Conservation (phyloP, 2,329 filamentous ascomycete species). For the Exophiala spinifera region DNA sequence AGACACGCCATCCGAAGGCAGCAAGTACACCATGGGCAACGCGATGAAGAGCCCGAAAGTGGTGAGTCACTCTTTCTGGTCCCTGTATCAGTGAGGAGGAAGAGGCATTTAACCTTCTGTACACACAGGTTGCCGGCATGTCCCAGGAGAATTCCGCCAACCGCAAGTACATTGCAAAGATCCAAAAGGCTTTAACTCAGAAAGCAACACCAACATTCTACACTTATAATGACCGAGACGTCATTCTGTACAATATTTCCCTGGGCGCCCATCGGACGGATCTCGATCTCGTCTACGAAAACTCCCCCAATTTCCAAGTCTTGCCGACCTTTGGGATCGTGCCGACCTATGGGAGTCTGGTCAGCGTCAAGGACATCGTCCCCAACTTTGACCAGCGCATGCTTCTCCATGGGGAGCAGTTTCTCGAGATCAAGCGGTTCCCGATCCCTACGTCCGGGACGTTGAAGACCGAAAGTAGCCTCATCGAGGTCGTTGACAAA, state of each 20-base stretch:
- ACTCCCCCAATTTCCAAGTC: constrained; percentile 83
- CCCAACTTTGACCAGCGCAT: constrained; percentile 98
- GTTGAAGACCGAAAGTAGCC: constrained; percentile 30
- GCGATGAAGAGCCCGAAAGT: constrained; percentile 63
- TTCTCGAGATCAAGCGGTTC: constrained; percentile 86
- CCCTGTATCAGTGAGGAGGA: background rate
- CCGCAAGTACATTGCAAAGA: constrained; percentile 65
- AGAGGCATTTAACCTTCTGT: too few relatives aligned
- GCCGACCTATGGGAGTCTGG: constrained; percentile 80
- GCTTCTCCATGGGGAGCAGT: constrained; percentile 97
- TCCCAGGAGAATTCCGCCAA: background rate
- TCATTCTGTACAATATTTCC: constrained; percentile 92
- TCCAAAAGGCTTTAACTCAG: constrained; percentile 69
- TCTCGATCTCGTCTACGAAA: constrained; percentile 78
- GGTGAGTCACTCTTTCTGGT: constrained; percentile 2
- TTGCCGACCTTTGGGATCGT: constrained; percentile 83
- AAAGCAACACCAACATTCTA: constrained; percentile 72
- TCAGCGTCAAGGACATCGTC: constrained; percentile 74
- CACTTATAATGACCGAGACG: constrained; percentile 77
- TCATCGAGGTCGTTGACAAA: constrained; percentile 96
- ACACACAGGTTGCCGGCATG: too few relatives aligned
- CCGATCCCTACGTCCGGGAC: constrained; percentile 76
- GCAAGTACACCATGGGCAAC: constrained; percentile 78
- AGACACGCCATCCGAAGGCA: constrained; percentile 68
- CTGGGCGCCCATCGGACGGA: constrained; percentile 87